These are phyloP conservation scores for Sugiyamaella marilandica DNA, from an alignment of 805 yeast species.

Conservation along the genomic window DNA sequence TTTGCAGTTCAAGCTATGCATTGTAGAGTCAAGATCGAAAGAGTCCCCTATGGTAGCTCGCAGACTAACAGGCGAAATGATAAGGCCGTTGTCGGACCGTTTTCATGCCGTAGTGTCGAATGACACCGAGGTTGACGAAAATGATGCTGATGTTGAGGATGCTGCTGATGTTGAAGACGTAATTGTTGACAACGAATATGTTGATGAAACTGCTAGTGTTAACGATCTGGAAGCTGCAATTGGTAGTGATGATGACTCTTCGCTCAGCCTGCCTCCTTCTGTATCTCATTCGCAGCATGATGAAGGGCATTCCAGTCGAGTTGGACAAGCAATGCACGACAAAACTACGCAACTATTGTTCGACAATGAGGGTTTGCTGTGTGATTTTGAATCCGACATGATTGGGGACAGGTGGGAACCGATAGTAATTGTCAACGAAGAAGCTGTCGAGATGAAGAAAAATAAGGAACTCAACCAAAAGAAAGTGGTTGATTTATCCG, in stretches of 20 bases:
- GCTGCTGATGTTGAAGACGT: slow-evolving; percentile 1
- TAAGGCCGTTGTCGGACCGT: slow-evolving; percentile 1
- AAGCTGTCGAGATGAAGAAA: slow-evolving; percentile 13
- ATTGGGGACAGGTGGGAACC: slow-evolving; percentile 9
- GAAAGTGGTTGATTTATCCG: slow-evolving; percentile 53
- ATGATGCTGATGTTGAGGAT: neutral
- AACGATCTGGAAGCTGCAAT: neutral
- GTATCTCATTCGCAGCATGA: too few relatives aligned
- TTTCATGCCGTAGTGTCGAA: neutral
- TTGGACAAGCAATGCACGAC: too few relatives aligned
- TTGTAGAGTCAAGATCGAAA: neutral
- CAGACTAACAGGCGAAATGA: slow-evolving; percentile 6
- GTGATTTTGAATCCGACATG: slow-evolving; percentile 17
- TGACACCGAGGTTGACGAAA: slow-evolving; percentile 1
- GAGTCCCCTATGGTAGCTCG: slow-evolving; percentile 16
- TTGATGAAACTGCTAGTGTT: neutral
- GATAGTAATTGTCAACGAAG: slow-evolving; percentile 14
- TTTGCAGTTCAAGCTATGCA: neutral
- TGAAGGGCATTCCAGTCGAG: too few relatives aligned
- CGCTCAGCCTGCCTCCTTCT: neutral
- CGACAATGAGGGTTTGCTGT: slow-evolving; percentile 18
- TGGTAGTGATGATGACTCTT: neutral
- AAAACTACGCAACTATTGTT: neutral
- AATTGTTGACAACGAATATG: slow-evolving; percentile 3
- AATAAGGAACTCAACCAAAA: slow-evolving; percentile 25